Evolutionary conservation across 1,284 basidiomycete genomes (phyloP).

Genomic region (Termitomyces sp.): DNA sequence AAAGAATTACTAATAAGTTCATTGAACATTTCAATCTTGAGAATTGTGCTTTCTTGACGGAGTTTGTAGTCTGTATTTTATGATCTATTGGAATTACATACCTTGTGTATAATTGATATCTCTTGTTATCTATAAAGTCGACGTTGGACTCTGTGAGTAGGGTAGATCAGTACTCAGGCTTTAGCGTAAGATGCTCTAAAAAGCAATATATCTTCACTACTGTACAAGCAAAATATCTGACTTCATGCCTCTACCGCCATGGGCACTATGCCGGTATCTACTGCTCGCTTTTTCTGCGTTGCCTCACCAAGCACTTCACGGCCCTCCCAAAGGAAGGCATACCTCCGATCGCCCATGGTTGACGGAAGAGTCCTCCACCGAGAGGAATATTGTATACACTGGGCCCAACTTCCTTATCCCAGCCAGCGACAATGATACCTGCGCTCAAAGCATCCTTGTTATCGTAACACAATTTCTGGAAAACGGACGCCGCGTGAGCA

Average conservation of each 20-base stretch:
- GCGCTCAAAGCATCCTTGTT: constrained; percentile 90
- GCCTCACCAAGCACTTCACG: constrained; percentile 56
- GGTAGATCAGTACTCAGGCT: neutral
- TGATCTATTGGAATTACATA: constrained; percentile 8
- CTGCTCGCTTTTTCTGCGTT: constrained; percentile 27
- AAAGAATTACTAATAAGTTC: constrained; percentile 32
- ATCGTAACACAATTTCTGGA: constrained; percentile 89
- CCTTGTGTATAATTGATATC: constrained; percentile 11
- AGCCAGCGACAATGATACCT: constrained; percentile 97
- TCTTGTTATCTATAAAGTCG: neutral
- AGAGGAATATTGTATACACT: constrained; percentile 96
- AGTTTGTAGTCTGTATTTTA: constrained; percentile 2
- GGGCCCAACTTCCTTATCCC: constrained; percentile 92
- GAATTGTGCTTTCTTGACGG: constrained; percentile 1
- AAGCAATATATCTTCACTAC: constrained; percentile 6
- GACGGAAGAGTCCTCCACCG: constrained; percentile 89
- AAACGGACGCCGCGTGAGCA: constrained; percentile 76
- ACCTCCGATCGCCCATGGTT: constrained; percentile 97
- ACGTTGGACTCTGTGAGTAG: neutral
- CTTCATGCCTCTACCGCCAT: constrained; percentile 65
- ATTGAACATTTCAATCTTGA: neutral
- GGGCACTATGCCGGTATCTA: constrained; percentile 40
- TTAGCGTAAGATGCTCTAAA: neutral
- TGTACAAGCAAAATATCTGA: constrained; percentile 8
- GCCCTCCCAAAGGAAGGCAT: constrained; percentile 59